Percentiles rank a stretch among this genome's conserved stretches.
phyloP scores from a whole-genome alignment of 23 red algal species.

The Gracilaria domingensis region DNA sequence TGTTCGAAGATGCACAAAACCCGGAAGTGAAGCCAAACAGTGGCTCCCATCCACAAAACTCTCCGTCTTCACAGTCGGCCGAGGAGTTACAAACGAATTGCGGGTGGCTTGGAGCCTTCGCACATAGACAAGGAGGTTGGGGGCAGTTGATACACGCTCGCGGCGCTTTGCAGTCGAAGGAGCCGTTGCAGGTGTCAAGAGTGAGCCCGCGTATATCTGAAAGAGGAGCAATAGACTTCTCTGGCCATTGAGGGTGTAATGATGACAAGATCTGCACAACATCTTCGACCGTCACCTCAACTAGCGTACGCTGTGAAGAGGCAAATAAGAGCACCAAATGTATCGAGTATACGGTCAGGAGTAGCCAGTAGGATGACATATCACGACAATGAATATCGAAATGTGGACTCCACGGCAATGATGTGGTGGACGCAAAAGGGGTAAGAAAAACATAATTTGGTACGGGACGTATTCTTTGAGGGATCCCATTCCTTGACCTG shows the following conservation, averaged over 20 bases:
- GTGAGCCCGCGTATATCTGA: not conserved
- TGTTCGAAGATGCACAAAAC: not conserved
- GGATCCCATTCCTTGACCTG: too few species aligned
- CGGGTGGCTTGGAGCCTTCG: not conserved
- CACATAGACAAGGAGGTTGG: not conserved
- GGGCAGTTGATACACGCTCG: not conserved
- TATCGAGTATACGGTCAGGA: not conserved
- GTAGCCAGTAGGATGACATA: not conserved
- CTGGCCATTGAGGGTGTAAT: not conserved
- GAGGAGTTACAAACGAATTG: not conserved
- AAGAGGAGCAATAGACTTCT: not conserved
- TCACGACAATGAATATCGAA: too few species aligned
- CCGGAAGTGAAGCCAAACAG: not conserved
- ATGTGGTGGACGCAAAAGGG: too few species aligned
- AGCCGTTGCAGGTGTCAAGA: not conserved
- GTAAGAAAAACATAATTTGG: too few species aligned
- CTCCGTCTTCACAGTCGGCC: not conserved
- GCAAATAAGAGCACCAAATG: not conserved
- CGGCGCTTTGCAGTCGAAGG: not conserved
- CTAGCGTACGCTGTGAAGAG: not conserved
- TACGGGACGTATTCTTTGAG: too few species aligned
- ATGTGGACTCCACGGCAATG: too few species aligned
- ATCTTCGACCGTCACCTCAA: not conserved
- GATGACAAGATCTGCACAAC: not conserved
- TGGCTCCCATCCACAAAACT: not conserved